A percentile compares a stretch with the other conserved stretches of the same genome.
Conservation (phyloP, 1,284 basidiomycete genomes). For the Microbotryomycetes sp. region DNA sequence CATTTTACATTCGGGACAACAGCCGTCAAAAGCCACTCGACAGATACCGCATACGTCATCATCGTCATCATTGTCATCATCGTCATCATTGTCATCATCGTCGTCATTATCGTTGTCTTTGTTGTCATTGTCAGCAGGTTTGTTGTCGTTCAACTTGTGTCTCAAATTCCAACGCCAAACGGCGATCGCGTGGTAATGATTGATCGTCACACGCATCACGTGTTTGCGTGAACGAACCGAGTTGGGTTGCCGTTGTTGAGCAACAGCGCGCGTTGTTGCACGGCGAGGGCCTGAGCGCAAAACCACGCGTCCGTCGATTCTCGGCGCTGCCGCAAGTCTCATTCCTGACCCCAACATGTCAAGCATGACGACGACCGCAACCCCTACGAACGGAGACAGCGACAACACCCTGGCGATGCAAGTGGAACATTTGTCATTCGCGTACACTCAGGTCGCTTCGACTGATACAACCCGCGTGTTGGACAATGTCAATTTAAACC, state of each 20-base stretch:
- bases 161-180: conserved; percentile 76
- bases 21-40: conserved; percentile 80
- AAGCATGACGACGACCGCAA: background rate
- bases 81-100: conserved; percentile 45
- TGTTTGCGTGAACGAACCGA: too few relatives aligned
- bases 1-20: conserved; percentile 86
- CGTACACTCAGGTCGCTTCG: conserved; percentile 47
- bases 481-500: conserved; percentile 56
- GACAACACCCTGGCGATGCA: conserved; percentile 48
- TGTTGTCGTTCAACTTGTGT: conserved; percentile 43
- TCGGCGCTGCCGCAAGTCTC: too few relatives aligned
- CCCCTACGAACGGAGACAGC: background rate
- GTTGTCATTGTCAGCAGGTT: conserved; percentile 1
- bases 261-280: background rate
- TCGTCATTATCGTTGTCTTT: conserved; percentile 14
- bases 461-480: conserved; percentile 44
- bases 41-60: conserved; percentile 92
- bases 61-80: conserved; percentile 60
- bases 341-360: background rate
- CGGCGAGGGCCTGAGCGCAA: background rate
- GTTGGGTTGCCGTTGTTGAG: background rate
- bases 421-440: conserved; percentile 58
- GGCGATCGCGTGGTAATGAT: conserved; percentile 75
- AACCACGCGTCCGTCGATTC: background rate
- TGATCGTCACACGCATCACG: conserved; percentile 72